Evolutionary conservation across 208 protist species (phyloP).

Genomic region (Leishmania martiniquensis): DNA sequence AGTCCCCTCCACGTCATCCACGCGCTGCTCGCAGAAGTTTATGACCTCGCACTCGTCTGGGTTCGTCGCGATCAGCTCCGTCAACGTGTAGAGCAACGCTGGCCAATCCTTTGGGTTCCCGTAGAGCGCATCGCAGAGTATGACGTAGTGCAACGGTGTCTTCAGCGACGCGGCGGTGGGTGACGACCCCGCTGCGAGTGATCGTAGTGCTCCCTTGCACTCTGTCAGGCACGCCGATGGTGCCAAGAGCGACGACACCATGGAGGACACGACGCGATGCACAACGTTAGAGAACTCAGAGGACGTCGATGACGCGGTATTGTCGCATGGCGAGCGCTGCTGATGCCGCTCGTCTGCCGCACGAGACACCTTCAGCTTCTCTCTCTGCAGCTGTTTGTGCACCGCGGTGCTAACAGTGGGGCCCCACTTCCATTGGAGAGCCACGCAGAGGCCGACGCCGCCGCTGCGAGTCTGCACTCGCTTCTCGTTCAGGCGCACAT

Average conservation of each 20-base stretch:
- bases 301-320: neutral
- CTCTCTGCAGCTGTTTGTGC: slow-evolving; percentile 45
- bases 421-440: slow-evolving; percentile 82
- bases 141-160: slow-evolving; percentile 47
- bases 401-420: slow-evolving; percentile 41
- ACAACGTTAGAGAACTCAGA: neutral
- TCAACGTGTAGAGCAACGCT: slow-evolving; percentile 81
- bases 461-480: slow-evolving; percentile 41
- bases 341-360: neutral
- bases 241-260: slow-evolving; percentile 24
- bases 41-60: slow-evolving; percentile 63
- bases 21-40: slow-evolving; percentile 92
- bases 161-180: neutral
- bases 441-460: slow-evolving; percentile 49
- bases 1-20: slow-evolving; percentile 75
- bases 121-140: slow-evolving; percentile 91
- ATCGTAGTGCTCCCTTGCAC: slow-evolving; percentile 29
- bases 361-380: neutral
- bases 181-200: neutral
- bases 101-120: slow-evolving; percentile 90
- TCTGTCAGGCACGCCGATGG: slow-evolving; percentile 44
- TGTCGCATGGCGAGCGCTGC: neutral
- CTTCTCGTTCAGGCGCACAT: slow-evolving; percentile 59
- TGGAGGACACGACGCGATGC: slow-evolving; percentile 21
- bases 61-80: slow-evolving; percentile 64